Evolutionary conservation across 108 stramenopile species (phyloP).

Genomic region (Nitzschia inconspicua): DNA sequence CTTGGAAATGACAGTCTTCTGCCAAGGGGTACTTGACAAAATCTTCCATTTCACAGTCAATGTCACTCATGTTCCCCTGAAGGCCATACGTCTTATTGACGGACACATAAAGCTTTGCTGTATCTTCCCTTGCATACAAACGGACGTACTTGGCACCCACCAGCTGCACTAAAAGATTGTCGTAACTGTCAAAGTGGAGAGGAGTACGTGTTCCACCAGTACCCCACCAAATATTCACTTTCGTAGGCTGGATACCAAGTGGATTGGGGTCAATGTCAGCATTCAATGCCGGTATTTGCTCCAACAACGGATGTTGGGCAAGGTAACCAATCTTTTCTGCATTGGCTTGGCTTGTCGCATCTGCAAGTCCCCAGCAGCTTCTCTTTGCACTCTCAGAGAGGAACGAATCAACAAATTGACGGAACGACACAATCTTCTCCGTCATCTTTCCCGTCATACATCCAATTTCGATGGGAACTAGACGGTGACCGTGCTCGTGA

Average conservation of each 20-base stretch:
- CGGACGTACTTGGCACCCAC: slow-evolving; percentile 84
- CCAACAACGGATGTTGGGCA: slow-evolving; percentile 60
- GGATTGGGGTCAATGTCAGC: slow-evolving; percentile 35
- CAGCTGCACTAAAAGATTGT: slow-evolving; percentile 76
- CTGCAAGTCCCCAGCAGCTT: slow-evolving; percentile 31
- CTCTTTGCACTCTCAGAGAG: slow-evolving; percentile 19
- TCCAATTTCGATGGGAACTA: slow-evolving; percentile 59
- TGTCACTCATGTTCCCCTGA: slow-evolving; percentile 67
- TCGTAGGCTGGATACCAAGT: slow-evolving; percentile 27
- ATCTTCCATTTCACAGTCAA: slow-evolving; percentile 62
- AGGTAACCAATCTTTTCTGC: slow-evolving; percentile 33
- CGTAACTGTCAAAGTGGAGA: slow-evolving; percentile 72
- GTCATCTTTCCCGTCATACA: slow-evolving; percentile 43
- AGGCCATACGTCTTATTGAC: slow-evolving; percentile 22
- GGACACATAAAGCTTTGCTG: slow-evolving; percentile 46
- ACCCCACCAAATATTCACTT: slow-evolving; percentile 59
- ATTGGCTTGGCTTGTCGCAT: slow-evolving; percentile 5
- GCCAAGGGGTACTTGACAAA: slow-evolving; percentile 36
- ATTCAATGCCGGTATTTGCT: slow-evolving; percentile 45
- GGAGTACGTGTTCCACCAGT: slow-evolving; percentile 70
- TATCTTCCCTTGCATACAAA: slow-evolving; percentile 38
- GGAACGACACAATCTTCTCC: slow-evolving; percentile 42
- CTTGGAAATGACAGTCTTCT: slow-evolving; percentile 27
- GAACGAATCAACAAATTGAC: slow-evolving; percentile 31
- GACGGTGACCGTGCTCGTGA: slow-evolving; percentile 39